These are phyloP conservation scores for Pichia heedii DNA, from an alignment of 805 yeast genomes.

Conservation along the genomic window DNA sequence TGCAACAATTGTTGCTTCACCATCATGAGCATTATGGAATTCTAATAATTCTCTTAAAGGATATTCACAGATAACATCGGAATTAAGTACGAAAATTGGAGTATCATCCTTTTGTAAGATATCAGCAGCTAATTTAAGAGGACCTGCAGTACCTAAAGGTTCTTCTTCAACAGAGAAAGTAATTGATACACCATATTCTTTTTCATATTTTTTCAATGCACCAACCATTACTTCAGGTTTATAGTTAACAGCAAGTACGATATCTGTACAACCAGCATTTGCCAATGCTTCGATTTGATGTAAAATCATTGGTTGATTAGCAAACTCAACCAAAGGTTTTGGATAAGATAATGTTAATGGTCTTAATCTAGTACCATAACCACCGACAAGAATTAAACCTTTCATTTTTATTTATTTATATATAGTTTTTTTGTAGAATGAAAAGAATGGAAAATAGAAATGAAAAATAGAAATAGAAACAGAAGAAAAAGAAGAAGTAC, in stretches of 20 bases:
- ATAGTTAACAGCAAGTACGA: constrained; percentile 97
- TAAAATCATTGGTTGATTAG: constrained; percentile 97
- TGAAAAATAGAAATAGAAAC: background rate
- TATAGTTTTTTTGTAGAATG: constrained; percentile 7
- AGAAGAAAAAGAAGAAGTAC: background rate
- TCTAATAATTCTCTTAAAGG: constrained; percentile 88
- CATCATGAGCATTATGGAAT: constrained; percentile 95
- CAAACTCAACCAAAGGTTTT: constrained; percentile 96
- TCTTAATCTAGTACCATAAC: constrained; percentile 99
- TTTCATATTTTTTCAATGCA: constrained; percentile 88
- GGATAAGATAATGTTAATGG: constrained; percentile 93
- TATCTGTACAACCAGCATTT: constrained; percentile 97
- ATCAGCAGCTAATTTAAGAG: constrained; percentile 92
- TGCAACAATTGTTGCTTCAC: constrained; percentile 96
- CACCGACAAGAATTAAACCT: constrained; percentile 97
- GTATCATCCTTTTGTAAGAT: constrained; percentile 88
- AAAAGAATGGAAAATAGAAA: constrained; percentile 8
- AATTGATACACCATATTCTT: constrained; percentile 87
- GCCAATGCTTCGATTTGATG: constrained; percentile 99
- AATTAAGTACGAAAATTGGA: constrained; percentile 96
- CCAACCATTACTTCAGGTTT: constrained; percentile 99
- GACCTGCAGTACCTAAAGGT: constrained; percentile 99
- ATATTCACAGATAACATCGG: constrained; percentile 97
- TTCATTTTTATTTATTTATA: constrained; percentile 44
- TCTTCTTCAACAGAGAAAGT: constrained; percentile 98